Conservation (phyloP, 2,329 filamentous ascomycete genomes). For the Penicillium psychrosexuale region DNA sequence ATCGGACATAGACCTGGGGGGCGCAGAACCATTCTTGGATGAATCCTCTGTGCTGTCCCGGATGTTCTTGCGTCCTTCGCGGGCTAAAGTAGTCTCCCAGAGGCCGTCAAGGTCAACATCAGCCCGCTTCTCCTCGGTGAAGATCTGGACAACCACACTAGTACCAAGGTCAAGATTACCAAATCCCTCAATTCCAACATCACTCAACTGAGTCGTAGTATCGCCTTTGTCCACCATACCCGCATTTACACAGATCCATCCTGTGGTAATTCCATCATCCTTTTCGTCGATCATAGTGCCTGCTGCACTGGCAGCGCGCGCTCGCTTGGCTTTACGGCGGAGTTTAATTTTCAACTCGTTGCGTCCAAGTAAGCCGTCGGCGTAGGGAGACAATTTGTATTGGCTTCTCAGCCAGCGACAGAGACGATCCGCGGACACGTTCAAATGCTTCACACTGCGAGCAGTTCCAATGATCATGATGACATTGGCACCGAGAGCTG, state of each 20-base stretch:
- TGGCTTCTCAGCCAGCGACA: constrained; percentile 77
- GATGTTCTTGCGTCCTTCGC: constrained; percentile 35
- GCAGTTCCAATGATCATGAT: constrained; percentile 92
- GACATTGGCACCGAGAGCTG: constrained; percentile 81
- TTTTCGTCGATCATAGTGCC: constrained; percentile 56
- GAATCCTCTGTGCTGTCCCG: constrained; percentile 29
- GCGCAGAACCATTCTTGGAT: constrained; percentile 20
- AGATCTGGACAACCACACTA: constrained; percentile 67
- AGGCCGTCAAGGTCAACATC: constrained; percentile 65
- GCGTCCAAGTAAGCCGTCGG: constrained; percentile 83
- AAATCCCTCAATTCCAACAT: constrained; percentile 67
- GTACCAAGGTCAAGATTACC: constrained; percentile 58
- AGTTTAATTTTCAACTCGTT: constrained; percentile 90
- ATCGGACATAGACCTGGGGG: constrained; percentile 21
- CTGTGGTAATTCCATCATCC: constrained; percentile 86
- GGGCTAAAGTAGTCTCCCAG: constrained; percentile 53
- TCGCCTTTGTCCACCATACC: constrained; percentile 61
- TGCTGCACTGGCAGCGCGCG: constrained; percentile 72
- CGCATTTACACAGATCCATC: constrained; percentile 94
- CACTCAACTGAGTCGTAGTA: constrained; percentile 28
- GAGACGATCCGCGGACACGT: constrained; percentile 84
- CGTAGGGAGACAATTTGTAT: constrained; percentile 69
- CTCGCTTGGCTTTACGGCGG: constrained; percentile 72
- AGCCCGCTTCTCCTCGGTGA: constrained; percentile 66
- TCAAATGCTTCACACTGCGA: constrained; percentile 87